Evolutionary conservation across 1,284 basidiomycete species (phyloP).

Genomic region (Leccinum fallax): DNA sequence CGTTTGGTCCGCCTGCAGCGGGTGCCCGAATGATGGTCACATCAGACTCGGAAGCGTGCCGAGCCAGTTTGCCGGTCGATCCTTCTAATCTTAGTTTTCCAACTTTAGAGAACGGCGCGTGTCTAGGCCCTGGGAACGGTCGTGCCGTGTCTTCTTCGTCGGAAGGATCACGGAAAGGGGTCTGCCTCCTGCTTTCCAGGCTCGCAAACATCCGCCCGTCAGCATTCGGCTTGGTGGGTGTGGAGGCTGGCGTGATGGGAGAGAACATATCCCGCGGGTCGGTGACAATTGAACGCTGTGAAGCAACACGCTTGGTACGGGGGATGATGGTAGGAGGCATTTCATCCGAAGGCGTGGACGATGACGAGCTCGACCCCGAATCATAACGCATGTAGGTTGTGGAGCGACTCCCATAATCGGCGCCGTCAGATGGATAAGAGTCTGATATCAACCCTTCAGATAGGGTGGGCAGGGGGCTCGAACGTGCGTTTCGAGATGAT

Average conservation of each 20-base stretch:
- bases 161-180: constrained; percentile 24
- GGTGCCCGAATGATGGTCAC: constrained; percentile 27
- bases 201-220: constrained; percentile 25
- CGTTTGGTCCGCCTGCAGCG: constrained; percentile 12
- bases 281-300: constrained; percentile 28
- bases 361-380: constrained; percentile 37
- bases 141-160: constrained; percentile 30
- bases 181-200: constrained; percentile 30
- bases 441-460: constrained; percentile 21
- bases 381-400: constrained; percentile 28
- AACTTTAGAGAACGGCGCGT: constrained; percentile 17
- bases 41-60: constrained; percentile 41
- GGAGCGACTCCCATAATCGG: constrained; percentile 18
- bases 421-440: constrained; percentile 5
- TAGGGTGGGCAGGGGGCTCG: constrained; percentile 8
- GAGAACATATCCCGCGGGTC: constrained; percentile 20
- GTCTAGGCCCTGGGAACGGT: constrained; percentile 12
- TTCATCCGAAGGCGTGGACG: constrained; percentile 37
- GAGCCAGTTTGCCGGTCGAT: constrained; percentile 31
- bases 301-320: constrained; percentile 40
- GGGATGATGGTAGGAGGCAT: constrained; percentile 34
- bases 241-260: constrained; percentile 46
- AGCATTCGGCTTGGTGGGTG: constrained; percentile 34
- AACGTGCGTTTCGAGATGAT: constrained; percentile 19
- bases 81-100: constrained; percentile 32